Conservation (phyloP, 2,329 filamentous ascomycete species). For the Trematosphaeria pertusa region DNA sequence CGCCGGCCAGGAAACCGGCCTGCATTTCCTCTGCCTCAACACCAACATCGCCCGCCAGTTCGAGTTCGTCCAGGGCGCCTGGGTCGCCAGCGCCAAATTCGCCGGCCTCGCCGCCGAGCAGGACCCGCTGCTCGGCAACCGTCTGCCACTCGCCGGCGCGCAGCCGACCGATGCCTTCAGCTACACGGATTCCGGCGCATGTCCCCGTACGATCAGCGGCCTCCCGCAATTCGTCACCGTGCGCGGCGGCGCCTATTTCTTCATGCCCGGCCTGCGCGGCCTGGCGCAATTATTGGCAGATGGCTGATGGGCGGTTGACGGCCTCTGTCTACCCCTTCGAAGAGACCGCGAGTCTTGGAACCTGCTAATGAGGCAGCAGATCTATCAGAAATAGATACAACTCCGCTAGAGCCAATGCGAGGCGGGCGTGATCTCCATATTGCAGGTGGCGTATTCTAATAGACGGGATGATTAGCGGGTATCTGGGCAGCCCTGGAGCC, state of each 20-base stretch:
- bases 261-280: conserved; percentile 1
- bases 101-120: conserved; percentile 6
- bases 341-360: too few species aligned
- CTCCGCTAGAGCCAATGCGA: too few species aligned
- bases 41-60: conserved; percentile 7
- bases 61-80: conserved; percentile 10
- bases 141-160: conserved; percentile 7
- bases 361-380: too few species aligned
- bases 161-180: conserved; percentile 8
- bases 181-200: conserved; percentile 7
- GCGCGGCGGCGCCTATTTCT: conserved; percentile 4
- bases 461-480: too few species aligned
- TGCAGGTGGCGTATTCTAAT: too few species aligned
- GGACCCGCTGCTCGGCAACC: conserved; percentile 8
- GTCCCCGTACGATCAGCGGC: conserved; percentile 7
- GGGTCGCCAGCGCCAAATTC: conserved; percentile 5
- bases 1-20: conserved; percentile 6
- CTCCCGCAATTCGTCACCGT: conserved; percentile 7
- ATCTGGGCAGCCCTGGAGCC: too few species aligned
- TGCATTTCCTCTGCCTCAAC: conserved; percentile 10
- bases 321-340: too few species aligned
- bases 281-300: conserved; percentile 3
- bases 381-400: too few species aligned
- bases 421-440: too few species aligned
- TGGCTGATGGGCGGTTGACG: neutral